These are phyloP conservation scores for Rosa chinensis DNA, from an alignment of 306 rosid species.

Conservation along the genomic window DNA sequence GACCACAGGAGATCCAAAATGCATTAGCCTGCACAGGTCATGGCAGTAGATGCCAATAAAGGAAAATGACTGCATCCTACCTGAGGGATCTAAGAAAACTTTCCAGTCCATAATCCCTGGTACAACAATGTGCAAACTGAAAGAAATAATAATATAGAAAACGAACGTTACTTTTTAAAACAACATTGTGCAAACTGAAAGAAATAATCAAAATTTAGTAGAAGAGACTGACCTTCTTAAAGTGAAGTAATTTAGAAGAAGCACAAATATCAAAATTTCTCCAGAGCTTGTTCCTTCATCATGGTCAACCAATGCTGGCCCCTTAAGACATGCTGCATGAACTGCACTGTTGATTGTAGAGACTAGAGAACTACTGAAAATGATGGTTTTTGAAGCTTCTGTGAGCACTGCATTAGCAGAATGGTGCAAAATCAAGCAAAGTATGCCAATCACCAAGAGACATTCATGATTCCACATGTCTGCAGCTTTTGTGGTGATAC, in stretches of 20 bases:
- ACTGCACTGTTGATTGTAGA: conserved; percentile 50
- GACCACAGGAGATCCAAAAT: conserved; percentile 71
- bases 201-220: background rate
- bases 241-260: conserved; percentile 69
- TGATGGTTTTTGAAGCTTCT: conserved; percentile 72
- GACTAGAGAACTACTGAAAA: conserved; percentile 53
- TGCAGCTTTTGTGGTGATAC: conserved; percentile 32
- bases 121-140: conserved; percentile 60
- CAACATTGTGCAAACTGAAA: background rate
- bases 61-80: conserved; percentile 46
- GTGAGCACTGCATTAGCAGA: conserved; percentile 54
- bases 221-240: conserved; percentile 51
- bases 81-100: conserved; percentile 46
- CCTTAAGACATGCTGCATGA: conserved; percentile 59
- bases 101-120: conserved; percentile 82
- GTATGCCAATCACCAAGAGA: conserved; percentile 60
- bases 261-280: conserved; percentile 54
- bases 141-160: background rate
- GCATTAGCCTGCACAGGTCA: conserved; percentile 77
- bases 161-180: conserved; percentile 24
- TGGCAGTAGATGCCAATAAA: conserved; percentile 66
- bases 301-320: conserved; percentile 75
- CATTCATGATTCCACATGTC: conserved; percentile 52
- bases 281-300: conserved; percentile 60
- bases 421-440: conserved; percentile 72